A percentile compares a stretch with the other conserved stretches of the same genome.
Conservation (phyloP, 352 stramenopile species). For the Globisporangium nodosum region DNA sequence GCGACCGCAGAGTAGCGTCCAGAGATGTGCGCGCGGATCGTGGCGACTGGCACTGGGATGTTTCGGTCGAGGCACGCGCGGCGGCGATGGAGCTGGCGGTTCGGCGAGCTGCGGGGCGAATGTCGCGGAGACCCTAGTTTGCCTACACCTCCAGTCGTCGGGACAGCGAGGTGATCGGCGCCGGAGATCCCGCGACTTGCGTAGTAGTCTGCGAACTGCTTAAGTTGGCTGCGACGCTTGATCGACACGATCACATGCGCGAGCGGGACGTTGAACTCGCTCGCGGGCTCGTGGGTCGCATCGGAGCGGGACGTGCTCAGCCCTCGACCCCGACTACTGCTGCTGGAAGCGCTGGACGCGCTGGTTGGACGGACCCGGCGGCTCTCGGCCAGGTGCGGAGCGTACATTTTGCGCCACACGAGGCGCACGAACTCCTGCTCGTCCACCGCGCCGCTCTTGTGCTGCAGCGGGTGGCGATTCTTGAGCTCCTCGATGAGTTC, state of each 20-base stretch:
- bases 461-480: constrained; percentile 19
- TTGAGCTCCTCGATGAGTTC: constrained; percentile 48
- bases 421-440: constrained; percentile 59
- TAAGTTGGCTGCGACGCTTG: constrained; percentile 56
- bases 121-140: background rate
- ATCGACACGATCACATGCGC: constrained; percentile 67
- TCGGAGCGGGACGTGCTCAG: background rate
- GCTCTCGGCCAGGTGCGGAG: constrained; percentile 34
- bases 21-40: constrained; percentile 16
- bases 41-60: constrained; percentile 4
- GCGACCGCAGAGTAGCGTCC: constrained; percentile 21
- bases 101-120: constrained; percentile 2
- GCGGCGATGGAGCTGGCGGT: background rate
- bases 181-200: constrained; percentile 57
- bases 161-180: constrained; percentile 32
- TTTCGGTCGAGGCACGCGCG: constrained; percentile 3
- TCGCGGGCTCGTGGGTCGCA: background rate
- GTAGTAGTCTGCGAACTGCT: constrained; percentile 70
- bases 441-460: constrained; percentile 24
- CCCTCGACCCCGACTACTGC: background rate
- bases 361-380: constrained; percentile 9
- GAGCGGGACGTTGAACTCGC: constrained; percentile 47
- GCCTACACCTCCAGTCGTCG: background rate
- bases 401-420: constrained; percentile 66
- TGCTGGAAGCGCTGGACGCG: background rate